Conservation (phyloP, 352 stramenopile genomes). For the Plasmopara muralis region DNA sequence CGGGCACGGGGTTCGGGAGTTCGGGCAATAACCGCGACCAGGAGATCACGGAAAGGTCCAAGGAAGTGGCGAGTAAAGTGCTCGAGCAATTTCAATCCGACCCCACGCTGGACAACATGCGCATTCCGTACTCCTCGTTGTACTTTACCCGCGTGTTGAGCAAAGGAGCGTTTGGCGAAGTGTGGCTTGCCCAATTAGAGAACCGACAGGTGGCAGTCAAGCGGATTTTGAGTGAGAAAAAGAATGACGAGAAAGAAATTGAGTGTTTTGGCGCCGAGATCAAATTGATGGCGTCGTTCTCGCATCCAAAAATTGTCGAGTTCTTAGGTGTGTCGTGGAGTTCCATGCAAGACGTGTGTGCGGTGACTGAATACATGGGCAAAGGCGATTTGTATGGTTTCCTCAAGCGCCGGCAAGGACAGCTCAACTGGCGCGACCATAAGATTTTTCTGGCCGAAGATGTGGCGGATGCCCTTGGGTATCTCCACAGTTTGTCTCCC, state of each 20-base stretch:
- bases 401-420: slow-evolving; percentile 54
- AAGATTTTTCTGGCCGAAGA: slow-evolving; percentile 70
- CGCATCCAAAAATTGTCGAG: slow-evolving; percentile 76
- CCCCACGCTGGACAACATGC: slow-evolving; percentile 36
- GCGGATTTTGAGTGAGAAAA: slow-evolving; percentile 74
- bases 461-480: slow-evolving; percentile 62
- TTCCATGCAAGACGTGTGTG: slow-evolving; percentile 57
- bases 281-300: slow-evolving; percentile 80
- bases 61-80: slow-evolving; percentile 44
- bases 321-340: slow-evolving; percentile 77
- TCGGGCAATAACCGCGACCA: slow-evolving; percentile 25
- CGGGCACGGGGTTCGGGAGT: slow-evolving; percentile 8
- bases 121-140: slow-evolving; percentile 64
- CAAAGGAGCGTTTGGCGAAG: slow-evolving; percentile 82
- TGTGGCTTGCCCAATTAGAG: slow-evolving; percentile 78
- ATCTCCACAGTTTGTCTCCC: slow-evolving; percentile 61
- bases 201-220: slow-evolving; percentile 77
- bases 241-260: slow-evolving; percentile 78
- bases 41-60: slow-evolving; percentile 33
- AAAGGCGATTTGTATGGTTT: slow-evolving; percentile 71
- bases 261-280: slow-evolving; percentile 81
- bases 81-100: slow-evolving; percentile 69
- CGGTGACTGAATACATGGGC: slow-evolving; percentile 79
- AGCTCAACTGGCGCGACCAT: slow-evolving; percentile 69
- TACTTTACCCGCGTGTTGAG: slow-evolving; percentile 81